Evolutionary conservation across 495 filamentous ascomycete species (phyloP), one percentile per base, ranked within the genome.

Genomic region (Hypoxylon lenormandii): DNA sequence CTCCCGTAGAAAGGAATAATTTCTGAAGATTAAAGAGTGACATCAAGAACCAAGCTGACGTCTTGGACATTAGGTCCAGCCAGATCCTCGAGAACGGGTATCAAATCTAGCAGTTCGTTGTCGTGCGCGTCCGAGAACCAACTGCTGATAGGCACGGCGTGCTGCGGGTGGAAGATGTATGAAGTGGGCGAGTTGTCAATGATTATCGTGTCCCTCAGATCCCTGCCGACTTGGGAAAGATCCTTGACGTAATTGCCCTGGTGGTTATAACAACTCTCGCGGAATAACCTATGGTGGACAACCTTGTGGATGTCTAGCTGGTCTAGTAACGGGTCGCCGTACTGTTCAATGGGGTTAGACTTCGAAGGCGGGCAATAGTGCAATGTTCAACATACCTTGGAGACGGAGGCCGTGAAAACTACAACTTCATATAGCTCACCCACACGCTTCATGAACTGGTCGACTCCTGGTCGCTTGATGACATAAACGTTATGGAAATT

Each of bases 111-210:
- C 61, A 99, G 87, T 84, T 99, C 95, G 79, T 99, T 99, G 82
- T 99, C 95, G 80, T 99, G 95, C 59, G 96, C 95, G 81, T 99
- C 95, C 73, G 94, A 97, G 83, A 99, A 99, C 95, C 95, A 99
- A 85, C 94, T 97, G 86, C 94, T 97, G 81, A 99, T 99, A 19
- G 95, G 95, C 46, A 99, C 95, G 60, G 95, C 95, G 79, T 99
- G 95, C 82, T 99, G 94, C 12, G 96, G 95, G 72, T 99, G 95
- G 84, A 99, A 99, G 74, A 98, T 98, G 80, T 99, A 99, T 18
- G 94, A 97, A 13, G 96, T 99, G 15, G 95, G 96, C 19, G 95
- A 98, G 80, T 99, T 99, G 81, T 99, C 95, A 74, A 99, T 99
- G 76, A 99, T 99, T 76, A 99, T 99, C 2, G 94, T 98, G 74